phyloP scores from a whole-genome alignment of 1,139 yeast genomes.

The Candida frijolesensis region DNA sequence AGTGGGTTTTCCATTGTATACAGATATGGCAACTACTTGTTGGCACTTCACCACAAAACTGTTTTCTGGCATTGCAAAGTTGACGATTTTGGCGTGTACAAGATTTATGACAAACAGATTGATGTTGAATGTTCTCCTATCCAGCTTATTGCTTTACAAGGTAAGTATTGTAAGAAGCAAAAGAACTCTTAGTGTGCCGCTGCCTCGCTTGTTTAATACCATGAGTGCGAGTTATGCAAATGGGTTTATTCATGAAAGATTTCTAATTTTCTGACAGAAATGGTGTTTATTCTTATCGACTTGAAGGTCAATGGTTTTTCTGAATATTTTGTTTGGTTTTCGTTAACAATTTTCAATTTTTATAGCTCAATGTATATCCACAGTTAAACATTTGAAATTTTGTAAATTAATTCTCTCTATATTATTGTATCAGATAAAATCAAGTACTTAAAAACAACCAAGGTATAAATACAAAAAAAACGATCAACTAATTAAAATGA shows the following conservation, averaged over 20 bases:
- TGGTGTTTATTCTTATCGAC: not conserved
- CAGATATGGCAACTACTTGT: slow-evolving; percentile 23
- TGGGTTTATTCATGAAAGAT: too few relatives aligned
- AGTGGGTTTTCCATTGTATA: slow-evolving; percentile 18
- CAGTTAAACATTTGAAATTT: not conserved
- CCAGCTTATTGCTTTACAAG: slow-evolving; percentile 7
- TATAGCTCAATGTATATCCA: not conserved
- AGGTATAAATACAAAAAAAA: not conserved
- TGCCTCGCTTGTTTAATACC: not conserved
- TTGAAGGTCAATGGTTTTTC: not conserved
- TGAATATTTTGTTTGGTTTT: not conserved
- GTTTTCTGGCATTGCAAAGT: slow-evolving; percentile 9
- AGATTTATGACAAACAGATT: slow-evolving; percentile 6
- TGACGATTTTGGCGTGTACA: slow-evolving; percentile 6
- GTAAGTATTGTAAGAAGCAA: slow-evolving; percentile 1
- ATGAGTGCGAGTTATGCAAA: too few relatives aligned
- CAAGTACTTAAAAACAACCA: not conserved
- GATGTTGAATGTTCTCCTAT: slow-evolving; percentile 7
- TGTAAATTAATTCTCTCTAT: not conserved
- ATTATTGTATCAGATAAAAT: not conserved
- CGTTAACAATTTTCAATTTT: not conserved
- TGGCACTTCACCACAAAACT: slow-evolving; percentile 8
- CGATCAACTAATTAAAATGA: not conserved
- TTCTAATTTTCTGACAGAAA: not conserved
- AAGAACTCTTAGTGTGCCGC: not conserved